Percentiles rank a stretch among this genome's conserved stretches.
Conservation (phyloP, 2,329 filamentous ascomycete genomes). For the Corinectria fuckeliana region DNA sequence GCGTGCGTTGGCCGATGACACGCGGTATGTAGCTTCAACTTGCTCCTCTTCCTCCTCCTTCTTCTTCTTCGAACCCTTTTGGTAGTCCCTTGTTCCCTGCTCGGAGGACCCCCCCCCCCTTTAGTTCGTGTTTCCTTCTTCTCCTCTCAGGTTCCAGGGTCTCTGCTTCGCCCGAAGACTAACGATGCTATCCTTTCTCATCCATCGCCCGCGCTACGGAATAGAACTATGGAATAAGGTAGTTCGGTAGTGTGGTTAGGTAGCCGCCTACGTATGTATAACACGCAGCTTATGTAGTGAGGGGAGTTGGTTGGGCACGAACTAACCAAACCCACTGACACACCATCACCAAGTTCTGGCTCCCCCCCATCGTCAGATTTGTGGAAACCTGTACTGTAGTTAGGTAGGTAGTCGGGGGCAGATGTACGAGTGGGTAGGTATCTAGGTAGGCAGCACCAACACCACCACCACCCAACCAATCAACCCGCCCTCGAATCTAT, state of each 20-base stretch:
- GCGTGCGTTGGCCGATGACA: constrained; percentile 10
- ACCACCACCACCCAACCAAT: neutral
- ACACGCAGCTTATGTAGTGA: no score
- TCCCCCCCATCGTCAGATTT: neutral
- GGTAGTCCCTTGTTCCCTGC: constrained; percentile 14
- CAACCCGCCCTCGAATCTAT: neutral
- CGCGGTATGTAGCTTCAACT: constrained; percentile 16
- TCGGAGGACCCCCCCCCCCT: neutral
- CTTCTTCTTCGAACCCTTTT: neutral
- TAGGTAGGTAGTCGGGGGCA: neutral
- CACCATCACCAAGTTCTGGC: constrained; percentile 16
- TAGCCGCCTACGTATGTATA: neutral
- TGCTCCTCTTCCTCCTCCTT: neutral
- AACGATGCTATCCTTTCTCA: constrained; percentile 29
- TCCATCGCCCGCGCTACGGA: constrained; percentile 13
- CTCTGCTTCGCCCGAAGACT: neutral
- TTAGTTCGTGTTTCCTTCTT: neutral
- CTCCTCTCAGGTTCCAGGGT: constrained; percentile 20
- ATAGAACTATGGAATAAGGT: constrained; percentile 18
- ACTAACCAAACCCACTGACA: constrained; percentile 21
- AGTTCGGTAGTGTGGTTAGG: neutral
- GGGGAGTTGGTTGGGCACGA: constrained; percentile 27
- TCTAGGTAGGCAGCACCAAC: neutral
- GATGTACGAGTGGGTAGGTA: neutral
- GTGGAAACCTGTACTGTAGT: constrained; percentile 2